phyloP scores from a whole-genome alignment of 208 protist species.

The Trichomonas tenax region DNA sequence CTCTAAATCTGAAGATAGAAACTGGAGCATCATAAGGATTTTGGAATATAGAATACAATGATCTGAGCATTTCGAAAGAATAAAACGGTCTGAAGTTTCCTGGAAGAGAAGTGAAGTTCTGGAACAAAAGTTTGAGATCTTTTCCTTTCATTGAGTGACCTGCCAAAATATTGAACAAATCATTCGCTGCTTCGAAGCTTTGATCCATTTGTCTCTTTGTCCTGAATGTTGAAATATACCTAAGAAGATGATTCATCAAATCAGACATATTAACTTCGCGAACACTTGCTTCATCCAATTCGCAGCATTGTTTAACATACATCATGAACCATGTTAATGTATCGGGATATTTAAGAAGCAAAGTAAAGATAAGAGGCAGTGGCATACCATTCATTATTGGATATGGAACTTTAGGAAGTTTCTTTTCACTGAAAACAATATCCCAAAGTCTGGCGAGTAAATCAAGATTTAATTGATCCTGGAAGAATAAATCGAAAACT shows the following conservation, averaged over 20 bases:
- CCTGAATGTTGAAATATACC: neutral
- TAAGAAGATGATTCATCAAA: neutral
- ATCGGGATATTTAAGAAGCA: neutral
- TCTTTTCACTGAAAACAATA: neutral
- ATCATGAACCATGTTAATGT: neutral
- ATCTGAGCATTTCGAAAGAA: neutral
- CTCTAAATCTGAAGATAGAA: neutral
- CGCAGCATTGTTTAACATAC: neutral
- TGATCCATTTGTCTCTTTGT: neutral
- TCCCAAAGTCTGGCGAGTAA: neutral
- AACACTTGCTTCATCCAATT: neutral
- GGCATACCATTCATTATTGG: neutral
- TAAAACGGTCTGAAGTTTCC: neutral
- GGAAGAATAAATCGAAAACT: neutral
- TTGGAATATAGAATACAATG: neutral
- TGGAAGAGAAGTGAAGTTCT: neutral
- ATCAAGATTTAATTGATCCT: neutral
- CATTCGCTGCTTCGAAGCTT: neutral
- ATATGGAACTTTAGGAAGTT: neutral
- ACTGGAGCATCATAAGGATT: neutral
- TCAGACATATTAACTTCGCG: neutral
- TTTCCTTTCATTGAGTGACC: neutral
- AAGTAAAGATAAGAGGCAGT: neutral
- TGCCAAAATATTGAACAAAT: neutral
- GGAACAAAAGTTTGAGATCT: neutral